phyloP scores from a whole-genome alignment of 768 basidiomycete genomes.

The Boletales sp. region DNA sequence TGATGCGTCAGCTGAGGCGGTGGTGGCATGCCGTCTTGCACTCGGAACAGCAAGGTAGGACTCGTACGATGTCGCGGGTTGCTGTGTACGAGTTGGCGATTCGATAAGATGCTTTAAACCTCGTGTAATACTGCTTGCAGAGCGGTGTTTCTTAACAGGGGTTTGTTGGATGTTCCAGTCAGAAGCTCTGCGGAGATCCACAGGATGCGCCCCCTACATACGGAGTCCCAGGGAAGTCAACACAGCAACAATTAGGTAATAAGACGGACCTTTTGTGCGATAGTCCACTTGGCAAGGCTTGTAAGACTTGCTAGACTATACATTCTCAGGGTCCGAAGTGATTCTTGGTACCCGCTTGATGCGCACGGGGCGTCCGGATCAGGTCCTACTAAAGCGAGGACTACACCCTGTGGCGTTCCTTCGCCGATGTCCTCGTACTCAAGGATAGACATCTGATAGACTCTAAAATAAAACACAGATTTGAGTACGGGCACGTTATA shows the following conservation, averaged over 20 bases:
- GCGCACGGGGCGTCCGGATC: constrained; percentile 43
- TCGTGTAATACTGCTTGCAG: constrained; percentile 56
- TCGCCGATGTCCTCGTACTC: constrained; percentile 60
- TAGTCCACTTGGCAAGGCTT: constrained; percentile 71
- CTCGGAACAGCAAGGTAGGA: constrained; percentile 30
- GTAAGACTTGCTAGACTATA: constrained; percentile 76
- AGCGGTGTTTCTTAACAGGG: constrained; percentile 44
- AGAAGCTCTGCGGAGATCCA: constrained; percentile 53
- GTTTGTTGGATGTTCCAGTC: constrained; percentile 51
- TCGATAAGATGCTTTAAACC: constrained; percentile 59
- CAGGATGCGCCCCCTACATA: constrained; percentile 52
- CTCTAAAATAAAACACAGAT: constrained; percentile 37
- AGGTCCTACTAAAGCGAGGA: constrained; percentile 71
- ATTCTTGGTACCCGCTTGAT: constrained; percentile 49
- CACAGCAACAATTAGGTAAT: neutral
- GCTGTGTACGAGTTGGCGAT: constrained; percentile 30
- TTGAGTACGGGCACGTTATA: neutral
- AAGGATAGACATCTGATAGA: constrained; percentile 73
- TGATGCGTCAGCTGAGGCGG: constrained; percentile 43
- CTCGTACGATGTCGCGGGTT: constrained; percentile 23
- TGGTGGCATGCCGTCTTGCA: constrained; percentile 19
- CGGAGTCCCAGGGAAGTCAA: neutral
- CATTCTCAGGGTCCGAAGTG: constrained; percentile 64
- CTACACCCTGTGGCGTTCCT: constrained; percentile 65
- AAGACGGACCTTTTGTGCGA: constrained; percentile 56